Conservation (phyloP, 1,284 basidiomycete genomes). For the Pseudozyma pruni region DNA sequence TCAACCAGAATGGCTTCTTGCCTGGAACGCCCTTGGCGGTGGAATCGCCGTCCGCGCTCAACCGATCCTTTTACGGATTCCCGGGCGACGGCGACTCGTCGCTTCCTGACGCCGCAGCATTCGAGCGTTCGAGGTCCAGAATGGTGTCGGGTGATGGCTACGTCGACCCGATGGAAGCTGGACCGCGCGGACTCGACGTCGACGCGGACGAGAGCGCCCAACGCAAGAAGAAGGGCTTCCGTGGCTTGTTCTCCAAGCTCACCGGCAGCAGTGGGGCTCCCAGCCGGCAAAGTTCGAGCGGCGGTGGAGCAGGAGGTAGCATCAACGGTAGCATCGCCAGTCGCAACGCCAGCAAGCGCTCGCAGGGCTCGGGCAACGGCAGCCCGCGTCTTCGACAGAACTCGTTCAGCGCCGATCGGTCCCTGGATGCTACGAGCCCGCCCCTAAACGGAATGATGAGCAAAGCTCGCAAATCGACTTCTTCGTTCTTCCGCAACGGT, state of each 20-base stretch:
- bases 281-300: slow-evolving; percentile 22
- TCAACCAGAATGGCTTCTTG: slow-evolving; percentile 54
- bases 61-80: slow-evolving; percentile 54
- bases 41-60: slow-evolving; percentile 43
- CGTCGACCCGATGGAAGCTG: slow-evolving; percentile 43
- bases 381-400: slow-evolving; percentile 36
- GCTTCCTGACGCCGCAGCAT: slow-evolving; percentile 28
- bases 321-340: slow-evolving; percentile 48
- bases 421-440: slow-evolving; percentile 35
- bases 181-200: slow-evolving; percentile 31
- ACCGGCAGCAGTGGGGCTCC: slow-evolving; percentile 29
- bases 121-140: slow-evolving; percentile 36
- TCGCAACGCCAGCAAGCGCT: slow-evolving; percentile 45
- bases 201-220: slow-evolving; percentile 29
- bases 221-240: slow-evolving; percentile 56
- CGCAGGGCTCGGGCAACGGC: slow-evolving; percentile 33
- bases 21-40: slow-evolving; percentile 44
- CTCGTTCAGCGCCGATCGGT: slow-evolving; percentile 40
- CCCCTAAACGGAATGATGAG: slow-evolving; percentile 29
- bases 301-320: slow-evolving; percentile 12
- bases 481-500: slow-evolving; percentile 42
- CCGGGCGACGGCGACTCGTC: slow-evolving; percentile 53
- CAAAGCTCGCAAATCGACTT: slow-evolving; percentile 43
- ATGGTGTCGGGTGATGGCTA: slow-evolving; percentile 45
- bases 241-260: slow-evolving; percentile 53